Evolutionary conservation across 352 stramenopile genomes (phyloP).

Genomic region (Globisporangium heterothallicum): DNA sequence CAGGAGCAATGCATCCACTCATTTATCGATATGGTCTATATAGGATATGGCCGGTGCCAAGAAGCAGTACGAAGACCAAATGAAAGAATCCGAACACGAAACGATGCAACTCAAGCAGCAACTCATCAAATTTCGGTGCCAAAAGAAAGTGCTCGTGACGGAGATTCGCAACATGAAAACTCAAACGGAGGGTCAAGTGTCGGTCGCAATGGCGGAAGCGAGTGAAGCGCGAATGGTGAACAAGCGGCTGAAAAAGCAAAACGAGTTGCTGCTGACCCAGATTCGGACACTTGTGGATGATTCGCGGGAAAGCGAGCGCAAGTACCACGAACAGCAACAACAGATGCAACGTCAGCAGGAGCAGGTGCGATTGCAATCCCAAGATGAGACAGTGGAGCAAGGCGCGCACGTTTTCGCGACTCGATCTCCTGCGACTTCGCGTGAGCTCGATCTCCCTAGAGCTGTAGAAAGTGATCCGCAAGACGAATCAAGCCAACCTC

Average conservation of each 20-base stretch:
- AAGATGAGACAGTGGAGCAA: background rate
- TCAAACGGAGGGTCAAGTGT: slow-evolving; percentile 68
- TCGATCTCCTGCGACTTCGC: background rate
- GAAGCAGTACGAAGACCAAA: slow-evolving; percentile 65
- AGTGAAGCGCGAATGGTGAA: slow-evolving; percentile 86
- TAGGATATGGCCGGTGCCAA: slow-evolving; percentile 66
- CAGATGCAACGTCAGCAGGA: slow-evolving; percentile 20
- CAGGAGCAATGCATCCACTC: too few species aligned
- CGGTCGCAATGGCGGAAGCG: slow-evolving; percentile 79
- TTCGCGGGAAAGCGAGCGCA: slow-evolving; percentile 38
- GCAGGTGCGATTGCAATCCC: slow-evolving; percentile 11
- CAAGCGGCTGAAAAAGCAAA: slow-evolving; percentile 74
- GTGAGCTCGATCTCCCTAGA: background rate
- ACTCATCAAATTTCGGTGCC: slow-evolving; percentile 69
- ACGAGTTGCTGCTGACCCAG: slow-evolving; percentile 73
- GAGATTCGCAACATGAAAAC: slow-evolving; percentile 76
- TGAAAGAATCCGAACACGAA: slow-evolving; percentile 45
- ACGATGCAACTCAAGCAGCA: slow-evolving; percentile 56
- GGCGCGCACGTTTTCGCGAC: background rate
- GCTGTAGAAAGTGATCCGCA: slow-evolving; percentile 3
- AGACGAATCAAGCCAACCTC: slow-evolving; percentile 12
- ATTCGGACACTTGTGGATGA: slow-evolving; percentile 73
- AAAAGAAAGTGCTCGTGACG: slow-evolving; percentile 72
- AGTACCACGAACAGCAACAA: slow-evolving; percentile 28
- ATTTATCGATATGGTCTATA: background rate